Percentiles rank a stretch among this genome's conserved stretches.
Evolutionary conservation across 148 eudicot species (phyloP).

Genomic region (Vaccinium macrocarpon): DNA sequence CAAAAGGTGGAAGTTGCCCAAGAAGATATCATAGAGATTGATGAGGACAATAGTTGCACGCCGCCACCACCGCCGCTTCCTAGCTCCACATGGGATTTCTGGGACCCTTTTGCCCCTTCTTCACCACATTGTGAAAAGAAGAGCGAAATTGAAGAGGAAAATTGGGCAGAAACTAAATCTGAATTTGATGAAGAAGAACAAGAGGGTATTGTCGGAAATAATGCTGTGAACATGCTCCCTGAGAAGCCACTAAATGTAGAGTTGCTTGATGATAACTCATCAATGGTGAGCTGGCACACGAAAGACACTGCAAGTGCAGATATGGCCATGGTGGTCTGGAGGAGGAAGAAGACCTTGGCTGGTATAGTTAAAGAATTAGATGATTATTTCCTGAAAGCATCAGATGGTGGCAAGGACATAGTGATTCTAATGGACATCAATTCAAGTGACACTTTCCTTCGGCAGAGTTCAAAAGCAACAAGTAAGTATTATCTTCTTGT

Average conservation of each 20-base stretch:
- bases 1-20: conserved; percentile 23
- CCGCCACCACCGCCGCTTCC: conserved; percentile 58
- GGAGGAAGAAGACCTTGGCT: conserved; percentile 53
- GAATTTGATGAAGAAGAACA: conserved; percentile 61
- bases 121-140: conserved; percentile 30
- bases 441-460: conserved; percentile 31
- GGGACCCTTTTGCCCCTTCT: conserved; percentile 49
- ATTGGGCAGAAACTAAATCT: conserved; percentile 68
- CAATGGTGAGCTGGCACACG: conserved; percentile 39
- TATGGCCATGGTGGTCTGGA: conserved; percentile 62
- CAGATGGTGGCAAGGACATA: conserved; percentile 56
- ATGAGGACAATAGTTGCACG: conserved; percentile 34
- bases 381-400: conserved; percentile 75
- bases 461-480: conserved; percentile 41
- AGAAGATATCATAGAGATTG: conserved; percentile 51
- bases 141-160: conserved; percentile 43
- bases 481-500: conserved; percentile 33
- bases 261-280: conserved; percentile 43
- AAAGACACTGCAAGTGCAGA: conserved; percentile 42
- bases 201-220: conserved; percentile 21
- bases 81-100: conserved; percentile 43
- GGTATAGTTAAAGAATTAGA: conserved; percentile 71
- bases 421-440: conserved; percentile 61
- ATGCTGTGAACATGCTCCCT: conserved; percentile 20
- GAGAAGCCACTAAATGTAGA: conserved; percentile 27